These are phyloP conservation scores for Trichoderma cornu-damae DNA, from an alignment of 2,329 filamentous ascomycete genomes.

Conservation along the genomic window DNA sequence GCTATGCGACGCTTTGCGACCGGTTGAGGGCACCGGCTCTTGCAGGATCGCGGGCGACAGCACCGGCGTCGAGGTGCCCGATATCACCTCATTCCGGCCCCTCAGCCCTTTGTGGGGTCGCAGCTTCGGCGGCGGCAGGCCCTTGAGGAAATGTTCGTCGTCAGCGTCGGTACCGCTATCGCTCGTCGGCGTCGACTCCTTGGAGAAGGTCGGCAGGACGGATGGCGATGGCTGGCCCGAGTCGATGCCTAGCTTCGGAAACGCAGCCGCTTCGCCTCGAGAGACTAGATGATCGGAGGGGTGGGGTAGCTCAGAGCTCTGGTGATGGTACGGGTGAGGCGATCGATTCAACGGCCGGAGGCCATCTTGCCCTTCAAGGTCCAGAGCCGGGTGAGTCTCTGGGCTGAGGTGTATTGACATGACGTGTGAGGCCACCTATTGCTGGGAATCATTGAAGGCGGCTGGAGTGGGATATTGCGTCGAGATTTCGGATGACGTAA, in stretches of 20 bases:
- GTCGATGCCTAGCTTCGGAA: constrained; percentile 21
- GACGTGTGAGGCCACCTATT: constrained; percentile 29
- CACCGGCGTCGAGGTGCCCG: constrained; percentile 51
- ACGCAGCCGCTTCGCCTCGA: constrained; percentile 20
- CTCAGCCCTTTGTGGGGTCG: constrained; percentile 73
- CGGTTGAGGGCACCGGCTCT: constrained; percentile 29
- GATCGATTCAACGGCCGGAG: constrained; percentile 54
- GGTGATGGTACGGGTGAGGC: constrained; percentile 63
- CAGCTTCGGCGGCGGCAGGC: constrained; percentile 72
- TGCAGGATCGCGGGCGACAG: constrained; percentile 47
- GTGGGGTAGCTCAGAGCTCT: constrained; percentile 47
- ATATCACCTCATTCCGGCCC: constrained; percentile 51
- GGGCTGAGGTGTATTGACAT: constrained; percentile 45
- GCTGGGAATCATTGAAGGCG: constrained; percentile 28
- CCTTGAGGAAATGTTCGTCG: constrained; percentile 83
- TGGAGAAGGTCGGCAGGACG: constrained; percentile 33
- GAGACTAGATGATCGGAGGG: constrained; percentile 39
- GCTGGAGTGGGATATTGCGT: constrained; percentile 8
- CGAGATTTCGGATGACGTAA: constrained; percentile 15
- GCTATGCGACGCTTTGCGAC: constrained; percentile 20
- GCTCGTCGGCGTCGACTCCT: constrained; percentile 60
- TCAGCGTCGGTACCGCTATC: constrained; percentile 94
- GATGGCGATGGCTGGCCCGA: constrained; percentile 25
- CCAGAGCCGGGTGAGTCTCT: constrained; percentile 31
- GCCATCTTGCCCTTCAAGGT: constrained; percentile 34